A percentile compares a stretch with the other conserved stretches of the same genome.
Evolutionary conservation across 1,284 basidiomycete species (phyloP).

Genomic region (Malassezia psittaci): DNA sequence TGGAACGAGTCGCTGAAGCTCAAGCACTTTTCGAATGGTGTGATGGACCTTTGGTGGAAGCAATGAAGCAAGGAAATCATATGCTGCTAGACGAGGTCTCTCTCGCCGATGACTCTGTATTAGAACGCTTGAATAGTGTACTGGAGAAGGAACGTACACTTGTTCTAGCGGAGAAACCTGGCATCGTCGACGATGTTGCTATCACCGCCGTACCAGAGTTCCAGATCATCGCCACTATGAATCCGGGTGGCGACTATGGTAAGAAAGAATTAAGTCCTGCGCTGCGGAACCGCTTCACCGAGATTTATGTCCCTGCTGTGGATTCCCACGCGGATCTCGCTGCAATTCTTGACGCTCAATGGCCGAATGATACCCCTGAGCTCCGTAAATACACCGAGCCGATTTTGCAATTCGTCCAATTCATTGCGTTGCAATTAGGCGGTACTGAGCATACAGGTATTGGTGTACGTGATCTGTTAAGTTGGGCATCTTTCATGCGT

Average conservation of each 20-base stretch:
- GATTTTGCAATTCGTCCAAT: conserved; percentile 71
- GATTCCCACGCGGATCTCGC: conserved; percentile 65
- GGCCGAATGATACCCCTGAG: conserved; percentile 51
- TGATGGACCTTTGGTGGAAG: conserved; percentile 83
- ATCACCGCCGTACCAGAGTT: conserved; percentile 52
- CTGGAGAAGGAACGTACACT: conserved; percentile 81
- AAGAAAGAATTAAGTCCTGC: conserved; percentile 98
- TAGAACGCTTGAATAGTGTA: conserved; percentile 93
- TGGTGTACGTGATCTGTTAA: conserved; percentile 72
- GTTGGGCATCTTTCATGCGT: conserved; percentile 85
- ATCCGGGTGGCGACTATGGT: conserved; percentile 96
- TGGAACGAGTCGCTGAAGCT: conserved; percentile 49
- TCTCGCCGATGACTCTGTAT: conserved; percentile 91
- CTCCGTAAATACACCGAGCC: conserved; percentile 58
- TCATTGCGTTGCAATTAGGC: conserved; percentile 62
- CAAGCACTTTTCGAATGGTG: conserved; percentile 90
- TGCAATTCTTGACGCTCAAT: conserved; percentile 67
- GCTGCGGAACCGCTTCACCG: conserved; percentile 92
- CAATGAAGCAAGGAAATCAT: conserved; percentile 76
- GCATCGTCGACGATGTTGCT: conserved; percentile 17
- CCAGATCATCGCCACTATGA: conserved; percentile 95
- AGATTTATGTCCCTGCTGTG: conserved; percentile 93
- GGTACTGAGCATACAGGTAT: conserved; percentile 54
- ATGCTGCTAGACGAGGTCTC: conserved; percentile 95
- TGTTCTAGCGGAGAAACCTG: conserved; percentile 66